A percentile compares a stretch with the other conserved stretches of the same genome.
Conservation (phyloP, 2,329 filamentous ascomycete species). For the Penicillium sp. region DNA sequence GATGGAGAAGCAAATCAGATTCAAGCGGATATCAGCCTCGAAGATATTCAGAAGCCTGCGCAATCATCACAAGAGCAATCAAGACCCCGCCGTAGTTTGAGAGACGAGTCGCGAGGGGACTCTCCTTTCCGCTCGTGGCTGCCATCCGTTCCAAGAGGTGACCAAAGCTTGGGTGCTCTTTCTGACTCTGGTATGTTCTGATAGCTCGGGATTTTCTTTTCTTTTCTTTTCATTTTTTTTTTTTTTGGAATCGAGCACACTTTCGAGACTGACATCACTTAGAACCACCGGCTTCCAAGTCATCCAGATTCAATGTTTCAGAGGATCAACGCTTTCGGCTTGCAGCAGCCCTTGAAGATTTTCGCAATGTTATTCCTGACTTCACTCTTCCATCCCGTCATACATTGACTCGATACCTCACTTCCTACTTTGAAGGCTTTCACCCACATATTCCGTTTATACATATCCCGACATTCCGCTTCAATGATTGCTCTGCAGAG, state of each 20-base stretch:
- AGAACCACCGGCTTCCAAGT: slow-evolving; percentile 30
- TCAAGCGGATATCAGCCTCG: slow-evolving; percentile 23
- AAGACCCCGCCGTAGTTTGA: slow-evolving; percentile 20
- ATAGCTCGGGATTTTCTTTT: neutral
- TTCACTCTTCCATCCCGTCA: slow-evolving; percentile 71
- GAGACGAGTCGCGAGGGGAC: slow-evolving; percentile 32
- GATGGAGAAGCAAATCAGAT: slow-evolving; percentile 30
- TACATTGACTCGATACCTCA: slow-evolving; percentile 68
- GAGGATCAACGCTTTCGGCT: slow-evolving; percentile 35
- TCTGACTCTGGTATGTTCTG: slow-evolving; percentile 33
- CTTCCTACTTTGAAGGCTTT: slow-evolving; percentile 70
- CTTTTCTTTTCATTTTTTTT: neutral
- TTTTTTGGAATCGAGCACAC: neutral
- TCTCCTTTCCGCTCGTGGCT: slow-evolving; percentile 39
- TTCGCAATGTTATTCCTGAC: slow-evolving; percentile 35
- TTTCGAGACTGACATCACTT: neutral
- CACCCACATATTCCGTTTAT: slow-evolving; percentile 63
- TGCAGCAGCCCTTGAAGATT: slow-evolving; percentile 34
- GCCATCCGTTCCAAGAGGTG: slow-evolving; percentile 34
- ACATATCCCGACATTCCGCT: slow-evolving; percentile 66
- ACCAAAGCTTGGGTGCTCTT: slow-evolving; percentile 35
- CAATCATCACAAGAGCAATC: slow-evolving; percentile 25
- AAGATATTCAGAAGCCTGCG: slow-evolving; percentile 26
- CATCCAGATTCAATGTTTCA: slow-evolving; percentile 30
- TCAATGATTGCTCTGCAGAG: slow-evolving; percentile 67